phyloP scores from a whole-genome alignment of 2,329 filamentous ascomycete species.

The Aspergillus pseudoglaucus region DNA sequence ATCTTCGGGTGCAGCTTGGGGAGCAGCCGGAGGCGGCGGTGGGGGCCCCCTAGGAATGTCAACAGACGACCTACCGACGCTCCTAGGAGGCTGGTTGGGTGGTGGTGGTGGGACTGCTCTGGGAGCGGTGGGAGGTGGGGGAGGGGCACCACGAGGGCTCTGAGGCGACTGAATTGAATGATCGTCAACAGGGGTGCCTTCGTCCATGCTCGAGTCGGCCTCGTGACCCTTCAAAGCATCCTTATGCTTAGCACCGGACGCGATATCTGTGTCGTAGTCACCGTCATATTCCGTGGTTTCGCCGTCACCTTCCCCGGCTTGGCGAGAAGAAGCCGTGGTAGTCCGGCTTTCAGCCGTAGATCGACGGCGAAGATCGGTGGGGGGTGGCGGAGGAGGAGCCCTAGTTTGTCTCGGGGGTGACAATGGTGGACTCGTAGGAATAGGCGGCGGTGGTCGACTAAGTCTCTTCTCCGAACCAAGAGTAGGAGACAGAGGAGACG shows the following conservation, averaged over 20 bases:
- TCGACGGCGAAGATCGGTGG: conserved; percentile 47
- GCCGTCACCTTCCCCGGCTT: conserved; percentile 57
- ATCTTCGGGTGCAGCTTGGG: conserved; percentile 36
- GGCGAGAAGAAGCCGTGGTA: conserved; percentile 36
- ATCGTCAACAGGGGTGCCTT: conserved; percentile 53
- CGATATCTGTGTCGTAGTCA: conserved; percentile 96
- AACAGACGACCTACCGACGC: conserved; percentile 23
- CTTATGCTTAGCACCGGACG: conserved; percentile 86
- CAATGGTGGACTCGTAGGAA: conserved; percentile 34
- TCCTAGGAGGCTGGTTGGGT: conserved; percentile 53
- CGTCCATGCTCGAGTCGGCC: conserved; percentile 69
- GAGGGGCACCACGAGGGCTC: conserved; percentile 41
- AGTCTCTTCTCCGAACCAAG: conserved; percentile 33
- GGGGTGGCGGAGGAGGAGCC: conserved; percentile 60
- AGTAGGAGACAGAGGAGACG: conserved; percentile 33
- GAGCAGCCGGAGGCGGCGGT: conserved; percentile 40
- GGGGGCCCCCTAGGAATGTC: conserved; percentile 28
- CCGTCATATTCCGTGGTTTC: conserved; percentile 93
- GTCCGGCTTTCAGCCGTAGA: conserved; percentile 52
- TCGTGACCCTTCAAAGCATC: conserved; percentile 81
- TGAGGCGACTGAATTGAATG: conserved; percentile 44
- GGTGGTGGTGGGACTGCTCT: conserved; percentile 59
- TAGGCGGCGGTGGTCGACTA: conserved; percentile 39
- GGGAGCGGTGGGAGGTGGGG: conserved; percentile 52
- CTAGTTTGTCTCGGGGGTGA: conserved; percentile 47